A percentile compares a stretch with the other conserved stretches of the same genome.
Conservation (phyloP, 1,139 yeast genomes). For the Lodderomyces margitis region DNA sequence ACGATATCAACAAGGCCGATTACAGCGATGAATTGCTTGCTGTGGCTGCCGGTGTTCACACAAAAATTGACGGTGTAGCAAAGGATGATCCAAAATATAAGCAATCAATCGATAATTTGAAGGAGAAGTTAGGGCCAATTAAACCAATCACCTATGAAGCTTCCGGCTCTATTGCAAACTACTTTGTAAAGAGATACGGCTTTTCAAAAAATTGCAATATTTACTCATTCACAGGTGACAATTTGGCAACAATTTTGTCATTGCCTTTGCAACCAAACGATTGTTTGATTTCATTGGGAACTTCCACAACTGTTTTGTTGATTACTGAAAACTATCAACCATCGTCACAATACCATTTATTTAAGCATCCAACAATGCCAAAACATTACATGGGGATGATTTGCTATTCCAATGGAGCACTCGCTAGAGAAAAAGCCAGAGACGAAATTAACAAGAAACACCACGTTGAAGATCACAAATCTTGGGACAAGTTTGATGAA, state of each 20-base stretch:
- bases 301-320: constrained; percentile 82
- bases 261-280: constrained; percentile 77
- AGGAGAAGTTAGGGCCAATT: constrained; percentile 50
- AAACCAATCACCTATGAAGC: constrained; percentile 44
- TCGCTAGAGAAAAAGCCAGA: constrained; percentile 78
- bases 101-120: constrained; percentile 38
- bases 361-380: constrained; percentile 80
- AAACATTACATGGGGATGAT: constrained; percentile 90
- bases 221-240: constrained; percentile 84
- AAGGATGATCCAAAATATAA: constrained; percentile 18
- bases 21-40: constrained; percentile 56
- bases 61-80: constrained; percentile 30
- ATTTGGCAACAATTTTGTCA: constrained; percentile 83
- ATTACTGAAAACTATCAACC: constrained; percentile 79
- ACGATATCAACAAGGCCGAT: constrained; percentile 56
- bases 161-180: constrained; percentile 50
- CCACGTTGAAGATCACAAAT: constrained; percentile 24
- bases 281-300: constrained; percentile 78
- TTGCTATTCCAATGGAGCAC: constrained; percentile 87
- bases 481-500: constrained; percentile 69
- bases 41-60: constrained; percentile 51
- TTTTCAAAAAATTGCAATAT: constrained; percentile 52
- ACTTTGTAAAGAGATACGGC: constrained; percentile 66
- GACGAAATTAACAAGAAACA: constrained; percentile 57
- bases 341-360: constrained; percentile 79